Percentiles rank a stretch among this genome's conserved stretches.
Conservation (phyloP, 225 moss, liverwort and hornwort genomes). For the Antitrichia curtipendula region DNA sequence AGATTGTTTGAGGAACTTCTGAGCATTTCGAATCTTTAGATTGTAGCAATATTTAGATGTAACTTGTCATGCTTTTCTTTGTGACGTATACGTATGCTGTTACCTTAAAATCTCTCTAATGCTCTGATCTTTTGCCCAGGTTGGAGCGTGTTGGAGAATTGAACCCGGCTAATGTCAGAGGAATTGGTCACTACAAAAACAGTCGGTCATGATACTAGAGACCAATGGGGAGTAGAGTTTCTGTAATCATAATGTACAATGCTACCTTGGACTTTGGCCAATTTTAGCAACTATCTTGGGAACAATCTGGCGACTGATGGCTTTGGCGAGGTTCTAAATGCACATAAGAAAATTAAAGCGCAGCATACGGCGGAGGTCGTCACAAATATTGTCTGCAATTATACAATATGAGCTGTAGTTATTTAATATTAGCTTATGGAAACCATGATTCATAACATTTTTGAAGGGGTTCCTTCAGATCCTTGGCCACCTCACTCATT, state of each 20-base stretch:
- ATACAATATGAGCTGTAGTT: background rate
- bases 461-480: background rate
- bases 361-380: background rate
- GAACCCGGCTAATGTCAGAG: slow-evolving; percentile 29
- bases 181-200: slow-evolving; percentile 39
- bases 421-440: background rate
- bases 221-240: background rate
- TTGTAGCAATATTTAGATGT: background rate
- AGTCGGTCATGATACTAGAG: slow-evolving; percentile 28
- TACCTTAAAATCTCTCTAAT: background rate
- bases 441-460: background rate
- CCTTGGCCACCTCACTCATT: background rate
- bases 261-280: background rate
- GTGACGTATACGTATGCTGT: background rate
- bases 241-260: background rate
- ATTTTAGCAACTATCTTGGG: background rate
- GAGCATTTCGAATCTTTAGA: background rate
- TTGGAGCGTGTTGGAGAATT: slow-evolving; percentile 56
- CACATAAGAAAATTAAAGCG: background rate
- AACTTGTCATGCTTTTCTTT: background rate
- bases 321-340: background rate
- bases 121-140: background rate
- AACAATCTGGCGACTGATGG: background rate
- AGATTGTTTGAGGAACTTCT: background rate
- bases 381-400: background rate